These are phyloP conservation scores for Nitzschia palea DNA, from an alignment of 108 stramenopile genomes.

Conservation along the genomic window DNA sequence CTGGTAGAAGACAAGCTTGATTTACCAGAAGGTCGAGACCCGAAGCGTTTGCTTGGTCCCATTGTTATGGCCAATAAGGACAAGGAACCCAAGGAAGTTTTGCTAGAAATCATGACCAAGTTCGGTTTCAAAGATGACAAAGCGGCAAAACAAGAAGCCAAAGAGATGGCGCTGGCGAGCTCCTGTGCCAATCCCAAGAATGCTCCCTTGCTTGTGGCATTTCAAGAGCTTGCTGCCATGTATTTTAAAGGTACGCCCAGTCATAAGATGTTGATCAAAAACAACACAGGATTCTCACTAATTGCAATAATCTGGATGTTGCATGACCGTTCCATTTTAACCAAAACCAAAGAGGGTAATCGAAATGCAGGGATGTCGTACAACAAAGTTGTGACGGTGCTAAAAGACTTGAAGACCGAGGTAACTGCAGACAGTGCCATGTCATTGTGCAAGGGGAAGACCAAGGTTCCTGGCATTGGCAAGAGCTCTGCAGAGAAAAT, in stretches of 20 bases:
- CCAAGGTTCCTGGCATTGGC: slow-evolving; percentile 74
- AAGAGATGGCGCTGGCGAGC: slow-evolving; percentile 39
- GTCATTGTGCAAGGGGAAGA: slow-evolving; percentile 74
- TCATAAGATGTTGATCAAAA: too few species aligned
- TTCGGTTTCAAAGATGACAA: slow-evolving; percentile 63
- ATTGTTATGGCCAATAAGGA: slow-evolving; percentile 47
- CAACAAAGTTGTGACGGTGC: slow-evolving; percentile 46
- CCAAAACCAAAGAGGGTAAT: slow-evolving; percentile 44
- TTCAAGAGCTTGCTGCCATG: slow-evolving; percentile 53
- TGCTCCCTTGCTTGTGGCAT: slow-evolving; percentile 47
- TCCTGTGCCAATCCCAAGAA: slow-evolving; percentile 56
- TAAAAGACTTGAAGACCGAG: slow-evolving; percentile 56
- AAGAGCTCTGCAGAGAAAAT: slow-evolving; percentile 71
- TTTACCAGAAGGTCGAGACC: slow-evolving; percentile 56
- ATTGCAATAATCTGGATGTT: neutral
- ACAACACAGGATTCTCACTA: neutral
- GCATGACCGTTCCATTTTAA: too few species aligned
- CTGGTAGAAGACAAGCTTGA: slow-evolving; percentile 55
- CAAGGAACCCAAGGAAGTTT: slow-evolving; percentile 41
- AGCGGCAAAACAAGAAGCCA: slow-evolving; percentile 35
- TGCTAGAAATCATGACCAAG: slow-evolving; percentile 52
- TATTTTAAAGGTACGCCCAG: slow-evolving; percentile 19
- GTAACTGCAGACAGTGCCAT: slow-evolving; percentile 75
- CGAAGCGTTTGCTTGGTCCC: slow-evolving; percentile 52
- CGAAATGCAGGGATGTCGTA: slow-evolving; percentile 40